Conservation (phyloP, 2,329 filamentous ascomycete species). For the Monilinia fructigena region DNA sequence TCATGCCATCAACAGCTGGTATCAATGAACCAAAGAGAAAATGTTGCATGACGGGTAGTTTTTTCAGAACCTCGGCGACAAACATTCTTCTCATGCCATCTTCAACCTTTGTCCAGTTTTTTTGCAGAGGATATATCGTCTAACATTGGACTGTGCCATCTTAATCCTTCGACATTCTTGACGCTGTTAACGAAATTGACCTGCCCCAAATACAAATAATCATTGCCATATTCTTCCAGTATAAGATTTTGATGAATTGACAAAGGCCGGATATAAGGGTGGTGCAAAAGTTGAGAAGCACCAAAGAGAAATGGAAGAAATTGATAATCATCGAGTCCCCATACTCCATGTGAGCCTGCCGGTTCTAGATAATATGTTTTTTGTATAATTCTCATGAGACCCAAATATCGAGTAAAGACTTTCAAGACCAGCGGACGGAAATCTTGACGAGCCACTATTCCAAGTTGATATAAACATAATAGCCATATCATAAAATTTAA, state of each 20-base stretch:
- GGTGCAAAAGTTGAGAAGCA: constrained; percentile 81
- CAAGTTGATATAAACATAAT: constrained; percentile 83
- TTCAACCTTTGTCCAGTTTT: constrained; percentile 86
- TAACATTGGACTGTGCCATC: constrained; percentile 98
- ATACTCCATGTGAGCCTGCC: constrained; percentile 94
- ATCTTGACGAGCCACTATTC: constrained; percentile 60
- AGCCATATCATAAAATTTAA: constrained; percentile 97
- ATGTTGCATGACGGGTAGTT: constrained; percentile 97
- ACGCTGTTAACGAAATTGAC: constrained; percentile 93
- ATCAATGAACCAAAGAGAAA: constrained; percentile 90
- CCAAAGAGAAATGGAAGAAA: constrained; percentile 96
- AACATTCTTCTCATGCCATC: constrained; percentile 98
- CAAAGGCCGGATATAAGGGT: constrained; percentile 74
- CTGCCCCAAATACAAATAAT: constrained; percentile 90
- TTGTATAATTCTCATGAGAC: constrained; percentile 84
- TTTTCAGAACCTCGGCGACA: constrained; percentile 83
- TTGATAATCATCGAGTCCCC: constrained; percentile 96
- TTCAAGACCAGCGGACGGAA: constrained; percentile 73
- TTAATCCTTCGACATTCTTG: constrained; percentile 89
- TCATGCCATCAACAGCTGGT: constrained; percentile 80
- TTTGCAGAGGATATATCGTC: constrained; percentile 93
- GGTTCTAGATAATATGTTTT: constrained; percentile 95
- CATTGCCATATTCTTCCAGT: constrained; percentile 78
- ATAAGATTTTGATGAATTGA: constrained; percentile 85
- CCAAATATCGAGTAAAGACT: constrained; percentile 79